phyloP scores from a whole-genome alignment of 352 stramenopile genomes.

The Phytophthora ohioensis region DNA sequence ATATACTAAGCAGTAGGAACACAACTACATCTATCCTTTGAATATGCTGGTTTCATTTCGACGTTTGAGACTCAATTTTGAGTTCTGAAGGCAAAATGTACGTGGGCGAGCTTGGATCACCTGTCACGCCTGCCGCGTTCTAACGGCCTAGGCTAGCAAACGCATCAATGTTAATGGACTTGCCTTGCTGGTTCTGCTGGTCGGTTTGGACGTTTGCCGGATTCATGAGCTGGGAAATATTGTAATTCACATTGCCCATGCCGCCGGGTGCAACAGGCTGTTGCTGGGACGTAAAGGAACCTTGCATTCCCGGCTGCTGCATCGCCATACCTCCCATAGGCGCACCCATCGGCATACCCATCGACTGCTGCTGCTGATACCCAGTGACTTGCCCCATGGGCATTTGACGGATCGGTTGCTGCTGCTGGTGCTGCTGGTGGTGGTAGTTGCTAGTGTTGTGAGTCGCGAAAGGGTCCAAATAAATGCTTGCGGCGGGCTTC shows the following conservation, averaged over 20 bases:
- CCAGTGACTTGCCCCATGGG: constrained; percentile 16
- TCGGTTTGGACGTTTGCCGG: constrained; percentile 62
- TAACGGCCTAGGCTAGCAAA: constrained; percentile 69
- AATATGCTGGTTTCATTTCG: constrained; percentile 18
- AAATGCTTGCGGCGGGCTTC: constrained; percentile 59
- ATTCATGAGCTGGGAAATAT: constrained; percentile 88
- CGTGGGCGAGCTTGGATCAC: background rate
- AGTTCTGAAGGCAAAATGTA: constrained; percentile 8
- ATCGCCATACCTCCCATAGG: constrained; percentile 32
- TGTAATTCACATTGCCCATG: constrained; percentile 70
- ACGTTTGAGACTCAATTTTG: background rate
- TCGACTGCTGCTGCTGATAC: constrained; percentile 33
- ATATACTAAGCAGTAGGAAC: constrained; percentile 7
- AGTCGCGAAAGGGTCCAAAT: constrained; percentile 58
- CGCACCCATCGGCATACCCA: constrained; percentile 30
- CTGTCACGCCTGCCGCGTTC: background rate
- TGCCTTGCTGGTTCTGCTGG: constrained; percentile 48
- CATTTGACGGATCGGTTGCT: constrained; percentile 33
- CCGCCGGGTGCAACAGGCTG: constrained; percentile 19
- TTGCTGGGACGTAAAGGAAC: constrained; percentile 34
- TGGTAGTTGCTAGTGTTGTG: constrained; percentile 37
- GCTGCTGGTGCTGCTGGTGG: constrained; percentile 29
- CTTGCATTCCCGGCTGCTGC: constrained; percentile 37
- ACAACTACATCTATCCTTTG: background rate
- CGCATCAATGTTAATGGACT: constrained; percentile 87